Conservation (phyloP, 1,284 basidiomycete species). For the Wolfiporia cocos region DNA sequence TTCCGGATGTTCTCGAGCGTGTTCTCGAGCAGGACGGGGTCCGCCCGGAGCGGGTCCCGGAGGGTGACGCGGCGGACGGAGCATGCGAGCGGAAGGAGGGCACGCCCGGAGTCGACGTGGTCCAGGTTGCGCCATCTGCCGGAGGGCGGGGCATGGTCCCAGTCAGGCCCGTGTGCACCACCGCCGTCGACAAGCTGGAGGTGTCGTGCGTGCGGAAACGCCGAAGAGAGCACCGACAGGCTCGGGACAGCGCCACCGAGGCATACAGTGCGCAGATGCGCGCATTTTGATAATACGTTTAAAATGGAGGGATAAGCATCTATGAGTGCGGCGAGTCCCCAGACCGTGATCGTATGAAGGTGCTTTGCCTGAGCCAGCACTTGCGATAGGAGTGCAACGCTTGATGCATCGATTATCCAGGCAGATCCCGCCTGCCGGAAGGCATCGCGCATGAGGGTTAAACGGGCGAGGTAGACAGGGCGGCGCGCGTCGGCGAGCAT, state of each 20-base stretch:
- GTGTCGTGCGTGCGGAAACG: conserved; percentile 1
- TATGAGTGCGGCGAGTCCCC: conserved; percentile 5
- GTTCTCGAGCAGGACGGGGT: background rate
- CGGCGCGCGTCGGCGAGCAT: background rate
- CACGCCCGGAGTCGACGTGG: conserved; percentile 1
- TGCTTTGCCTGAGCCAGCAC: conserved; percentile 2
- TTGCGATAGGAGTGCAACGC: conserved; percentile 1
- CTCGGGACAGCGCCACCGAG: conserved; percentile 4
- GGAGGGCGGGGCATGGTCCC: background rate
- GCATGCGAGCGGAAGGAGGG: conserved; percentile 2
- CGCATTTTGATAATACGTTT: conserved; percentile 3
- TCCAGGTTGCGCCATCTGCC: conserved; percentile 1
- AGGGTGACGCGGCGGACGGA: conserved; percentile 6
- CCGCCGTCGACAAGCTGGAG: conserved; percentile 5
- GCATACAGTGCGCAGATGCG: conserved; percentile 1
- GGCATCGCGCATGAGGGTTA: conserved; percentile 5
- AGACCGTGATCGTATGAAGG: conserved; percentile 6
- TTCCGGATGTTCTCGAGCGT: background rate
- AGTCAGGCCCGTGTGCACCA: background rate
- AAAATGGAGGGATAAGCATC: conserved; percentile 2
- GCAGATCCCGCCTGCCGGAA: background rate
- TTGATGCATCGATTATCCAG: background rate
- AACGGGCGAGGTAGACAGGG: conserved; percentile 3
- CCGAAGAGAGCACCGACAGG: background rate
- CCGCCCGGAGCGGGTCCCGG: conserved; percentile 3